A percentile compares a stretch with the other conserved stretches of the same genome.
Evolutionary conservation across 176 grass and related monocot genomes (phyloP).

Genomic region (Luzula sylvatica): DNA sequence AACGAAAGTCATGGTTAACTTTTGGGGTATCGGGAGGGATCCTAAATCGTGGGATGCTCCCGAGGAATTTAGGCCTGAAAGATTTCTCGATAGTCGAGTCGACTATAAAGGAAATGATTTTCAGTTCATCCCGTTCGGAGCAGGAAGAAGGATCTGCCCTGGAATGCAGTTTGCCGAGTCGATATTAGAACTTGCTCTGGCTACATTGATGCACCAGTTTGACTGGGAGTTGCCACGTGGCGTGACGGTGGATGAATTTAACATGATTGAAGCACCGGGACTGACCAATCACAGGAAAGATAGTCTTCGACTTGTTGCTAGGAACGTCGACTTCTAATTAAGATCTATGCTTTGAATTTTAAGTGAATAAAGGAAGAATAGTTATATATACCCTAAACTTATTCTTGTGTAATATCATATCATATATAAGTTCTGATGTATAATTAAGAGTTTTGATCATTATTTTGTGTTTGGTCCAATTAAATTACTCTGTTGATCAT

Average conservation of each 20-base stretch:
- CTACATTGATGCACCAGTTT: background rate
- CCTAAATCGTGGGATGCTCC: background rate
- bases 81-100: background rate
- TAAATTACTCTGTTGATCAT: too few relatives aligned
- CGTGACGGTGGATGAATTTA: conserved; percentile 12
- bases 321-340: too few relatives aligned
- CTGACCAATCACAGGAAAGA: background rate
- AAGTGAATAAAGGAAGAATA: too few relatives aligned
- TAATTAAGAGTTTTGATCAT: too few relatives aligned
- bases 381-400: too few relatives aligned
- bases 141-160: too few relatives aligned
- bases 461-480: too few relatives aligned
- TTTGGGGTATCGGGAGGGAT: background rate
- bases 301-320: background rate
- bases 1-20: too few relatives aligned
- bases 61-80: background rate
- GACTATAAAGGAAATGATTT: background rate
- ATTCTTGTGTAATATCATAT: too few relatives aligned
- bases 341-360: too few relatives aligned
- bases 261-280: conserved; percentile 35
- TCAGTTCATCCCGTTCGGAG: too few relatives aligned
- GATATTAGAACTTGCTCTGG: background rate
- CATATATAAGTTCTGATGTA: too few relatives aligned
- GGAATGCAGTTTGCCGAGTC: background rate
- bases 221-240: conserved; percentile 21